These are phyloP conservation scores for Entophlyctis helioformis DNA, from an alignment of 192 early-diverging fungal species.

Conservation along the genomic window DNA sequence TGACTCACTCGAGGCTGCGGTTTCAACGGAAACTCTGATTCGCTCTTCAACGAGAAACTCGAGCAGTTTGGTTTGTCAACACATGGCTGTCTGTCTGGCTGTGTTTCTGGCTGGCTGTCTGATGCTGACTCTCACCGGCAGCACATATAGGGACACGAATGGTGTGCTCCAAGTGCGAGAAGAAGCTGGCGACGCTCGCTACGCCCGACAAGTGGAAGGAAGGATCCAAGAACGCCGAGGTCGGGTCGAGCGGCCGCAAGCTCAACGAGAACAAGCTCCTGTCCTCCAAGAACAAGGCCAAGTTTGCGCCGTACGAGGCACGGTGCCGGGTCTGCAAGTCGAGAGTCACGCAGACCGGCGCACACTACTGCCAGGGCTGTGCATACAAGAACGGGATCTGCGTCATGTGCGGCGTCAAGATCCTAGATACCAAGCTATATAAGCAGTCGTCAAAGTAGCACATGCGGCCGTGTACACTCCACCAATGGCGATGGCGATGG, in stretches of 20 bases:
- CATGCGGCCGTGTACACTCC: too few relatives aligned
- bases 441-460: slow-evolving; percentile 22
- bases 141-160: too few relatives aligned
- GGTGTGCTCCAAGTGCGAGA: too few relatives aligned
- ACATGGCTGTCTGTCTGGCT: too few relatives aligned
- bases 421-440: slow-evolving; percentile 25
- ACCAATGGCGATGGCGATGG: too few relatives aligned
- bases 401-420: slow-evolving; percentile 25
- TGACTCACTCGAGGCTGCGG: too few relatives aligned
- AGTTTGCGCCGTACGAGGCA: slow-evolving; percentile 23
- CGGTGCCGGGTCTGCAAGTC: slow-evolving; percentile 19
- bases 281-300: slow-evolving; percentile 16
- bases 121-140: too few relatives aligned
- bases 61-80: too few relatives aligned
- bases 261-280: slow-evolving; percentile 26
- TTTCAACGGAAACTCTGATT: too few relatives aligned
- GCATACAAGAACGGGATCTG: slow-evolving; percentile 28
- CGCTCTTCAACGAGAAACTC: too few relatives aligned
- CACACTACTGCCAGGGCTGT: slow-evolving; percentile 23
- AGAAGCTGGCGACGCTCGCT: slow-evolving; percentile 24
- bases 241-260: slow-evolving; percentile 5
- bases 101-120: too few relatives aligned
- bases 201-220: slow-evolving; percentile 19
- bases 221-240: slow-evolving; percentile 1
- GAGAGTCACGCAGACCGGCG: slow-evolving; percentile 14